These are phyloP conservation scores for Obelidium mucronatum DNA, from an alignment of 192 early-diverging fungal species.

Conservation along the genomic window DNA sequence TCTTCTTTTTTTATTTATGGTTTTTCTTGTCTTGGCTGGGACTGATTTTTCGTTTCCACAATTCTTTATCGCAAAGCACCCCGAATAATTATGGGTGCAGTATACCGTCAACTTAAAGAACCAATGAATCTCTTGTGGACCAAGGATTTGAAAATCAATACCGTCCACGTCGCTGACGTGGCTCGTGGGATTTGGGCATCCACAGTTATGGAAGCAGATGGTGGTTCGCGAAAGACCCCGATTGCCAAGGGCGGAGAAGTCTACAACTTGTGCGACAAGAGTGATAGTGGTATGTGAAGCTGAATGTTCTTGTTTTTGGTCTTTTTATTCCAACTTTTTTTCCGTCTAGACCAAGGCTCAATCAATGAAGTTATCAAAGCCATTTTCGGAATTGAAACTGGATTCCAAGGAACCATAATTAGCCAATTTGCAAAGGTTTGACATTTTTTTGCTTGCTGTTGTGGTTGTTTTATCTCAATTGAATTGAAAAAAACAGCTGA, in stretches of 20 bases:
- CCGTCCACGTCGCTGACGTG: slow-evolving; percentile 93
- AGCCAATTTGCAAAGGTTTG: slow-evolving; percentile 81
- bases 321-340: not conserved
- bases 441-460: not conserved
- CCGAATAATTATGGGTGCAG: slow-evolving; percentile 89
- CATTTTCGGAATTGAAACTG: slow-evolving; percentile 85
- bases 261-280: slow-evolving; percentile 88
- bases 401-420: slow-evolving; percentile 80
- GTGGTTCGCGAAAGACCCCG: slow-evolving; percentile 51
- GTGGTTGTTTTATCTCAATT: not conserved
- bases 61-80: slow-evolving; percentile 66
- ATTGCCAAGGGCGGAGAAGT: slow-evolving; percentile 50
- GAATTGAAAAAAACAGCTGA: slow-evolving; percentile 59
- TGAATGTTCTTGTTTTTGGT: not conserved
- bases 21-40: no score
- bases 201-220: slow-evolving; percentile 55
- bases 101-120: slow-evolving; percentile 81
- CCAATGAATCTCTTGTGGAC: slow-evolving; percentile 96
- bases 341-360: slow-evolving; percentile 72
- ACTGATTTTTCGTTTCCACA: slow-evolving; percentile 16
- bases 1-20: no score
- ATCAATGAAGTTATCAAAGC: slow-evolving; percentile 73
- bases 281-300: slow-evolving; percentile 78
- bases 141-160: slow-evolving; percentile 89
- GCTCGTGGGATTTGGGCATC: slow-evolving; percentile 58